Percentiles rank a stretch among this genome's conserved stretches.
Conservation (phyloP, 352 stramenopile species). For the Phytophthora capsici region DNA sequence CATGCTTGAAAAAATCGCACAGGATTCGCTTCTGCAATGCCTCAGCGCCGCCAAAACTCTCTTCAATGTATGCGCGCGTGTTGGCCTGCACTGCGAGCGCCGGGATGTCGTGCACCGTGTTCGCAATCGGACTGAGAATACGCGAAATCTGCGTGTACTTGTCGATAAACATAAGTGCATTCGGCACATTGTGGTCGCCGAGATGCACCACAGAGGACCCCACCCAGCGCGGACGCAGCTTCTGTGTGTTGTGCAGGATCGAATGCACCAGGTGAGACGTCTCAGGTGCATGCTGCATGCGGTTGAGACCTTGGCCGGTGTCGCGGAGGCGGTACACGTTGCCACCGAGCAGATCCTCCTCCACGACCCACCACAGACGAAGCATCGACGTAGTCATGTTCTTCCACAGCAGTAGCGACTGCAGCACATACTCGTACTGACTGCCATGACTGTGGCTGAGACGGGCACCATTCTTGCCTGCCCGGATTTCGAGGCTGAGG, state of each 20-base stretch:
- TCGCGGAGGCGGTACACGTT: constrained; percentile 64
- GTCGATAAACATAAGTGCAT: constrained; percentile 96
- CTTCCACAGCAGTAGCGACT: constrained; percentile 68
- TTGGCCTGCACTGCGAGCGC: constrained; percentile 47
- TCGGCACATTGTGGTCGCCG: constrained; percentile 95
- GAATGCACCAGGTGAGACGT: constrained; percentile 60
- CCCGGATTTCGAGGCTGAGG: constrained; percentile 63
- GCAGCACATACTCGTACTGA: constrained; percentile 73
- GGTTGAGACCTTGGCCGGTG: constrained; percentile 72
- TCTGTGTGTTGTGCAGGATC: constrained; percentile 59
- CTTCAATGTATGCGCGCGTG: constrained; percentile 74
- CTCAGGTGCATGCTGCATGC: constrained; percentile 67
- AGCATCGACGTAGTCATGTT: constrained; percentile 72
- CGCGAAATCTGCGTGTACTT: constrained; percentile 94
- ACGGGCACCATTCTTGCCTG: constrained; percentile 63
- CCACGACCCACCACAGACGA: constrained; percentile 67
- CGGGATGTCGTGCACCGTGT: constrained; percentile 61
- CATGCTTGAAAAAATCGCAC: constrained; percentile 94
- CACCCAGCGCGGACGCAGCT: constrained; percentile 68
- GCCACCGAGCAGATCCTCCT: constrained; percentile 64
- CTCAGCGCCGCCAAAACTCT: constrained; percentile 69
- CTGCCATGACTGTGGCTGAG: constrained; percentile 63
- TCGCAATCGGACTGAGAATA: constrained; percentile 69
- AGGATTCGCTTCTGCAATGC: constrained; percentile 86
- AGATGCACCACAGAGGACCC: constrained; percentile 93